Evolutionary conservation across 371 early-diverging fungal species (phyloP).

Genomic region (Mucor racemosus): DNA sequence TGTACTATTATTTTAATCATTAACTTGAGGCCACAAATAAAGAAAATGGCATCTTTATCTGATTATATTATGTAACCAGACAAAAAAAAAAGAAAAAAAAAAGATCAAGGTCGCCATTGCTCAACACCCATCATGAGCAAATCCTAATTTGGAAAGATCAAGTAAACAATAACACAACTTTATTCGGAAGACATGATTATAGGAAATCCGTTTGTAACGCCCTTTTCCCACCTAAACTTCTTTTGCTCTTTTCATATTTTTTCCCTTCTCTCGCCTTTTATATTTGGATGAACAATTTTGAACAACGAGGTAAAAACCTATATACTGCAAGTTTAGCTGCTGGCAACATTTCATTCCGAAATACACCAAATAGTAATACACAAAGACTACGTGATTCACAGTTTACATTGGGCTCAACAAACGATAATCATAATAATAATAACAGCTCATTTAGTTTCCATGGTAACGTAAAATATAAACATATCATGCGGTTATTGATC

Average conservation of each 20-base stretch:
- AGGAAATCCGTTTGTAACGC: too few species aligned
- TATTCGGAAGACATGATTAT: too few species aligned
- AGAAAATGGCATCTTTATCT: too few species aligned
- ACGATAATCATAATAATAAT: neutral
- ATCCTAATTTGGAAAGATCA: too few species aligned
- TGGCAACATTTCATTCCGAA: constrained; percentile 15
- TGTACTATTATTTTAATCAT: too few species aligned
- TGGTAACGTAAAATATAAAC: constrained; percentile 1
- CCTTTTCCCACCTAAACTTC: neutral
- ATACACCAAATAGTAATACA: neutral
- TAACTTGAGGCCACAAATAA: too few species aligned
- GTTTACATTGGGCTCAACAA: constrained; percentile 9
- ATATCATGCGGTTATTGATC: too few species aligned
- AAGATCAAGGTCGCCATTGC: too few species aligned
- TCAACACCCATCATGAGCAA: too few species aligned
- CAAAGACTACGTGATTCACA: constrained; percentile 19
- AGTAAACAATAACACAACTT: too few species aligned
- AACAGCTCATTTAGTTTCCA: constrained; percentile 16
- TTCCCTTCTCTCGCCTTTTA: neutral
- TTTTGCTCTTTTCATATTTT: neutral
- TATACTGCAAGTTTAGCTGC: constrained; percentile 12
- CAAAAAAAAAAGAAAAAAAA: too few species aligned
- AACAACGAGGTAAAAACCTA: constrained; percentile 9
- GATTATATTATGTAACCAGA: too few species aligned
- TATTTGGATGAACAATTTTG: constrained; percentile 6